These are phyloP conservation scores for Cercospora beticola DNA, from an alignment of 2,329 filamentous ascomycete species.

Conservation along the genomic window DNA sequence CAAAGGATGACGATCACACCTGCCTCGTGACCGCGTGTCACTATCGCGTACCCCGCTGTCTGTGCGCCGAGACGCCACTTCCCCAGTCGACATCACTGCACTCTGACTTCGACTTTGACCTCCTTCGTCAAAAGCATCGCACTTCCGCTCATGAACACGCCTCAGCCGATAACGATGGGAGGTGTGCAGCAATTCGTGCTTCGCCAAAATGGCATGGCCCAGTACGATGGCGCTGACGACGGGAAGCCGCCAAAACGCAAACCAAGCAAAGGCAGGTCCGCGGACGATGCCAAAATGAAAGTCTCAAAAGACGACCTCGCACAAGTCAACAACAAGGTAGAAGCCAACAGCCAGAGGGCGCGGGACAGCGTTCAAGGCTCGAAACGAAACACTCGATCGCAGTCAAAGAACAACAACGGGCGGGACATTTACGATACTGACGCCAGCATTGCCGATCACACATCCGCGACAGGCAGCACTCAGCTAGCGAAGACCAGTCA, in stretches of 20 bases:
- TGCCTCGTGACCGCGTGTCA: slow-evolving; percentile 6
- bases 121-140: background rate
- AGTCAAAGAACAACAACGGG: too few relatives aligned
- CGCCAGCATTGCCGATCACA: slow-evolving; percentile 15
- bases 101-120: background rate
- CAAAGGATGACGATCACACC: slow-evolving; percentile 4
- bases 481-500: background rate
- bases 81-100: background rate
- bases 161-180: background rate
- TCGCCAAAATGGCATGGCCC: slow-evolving; percentile 4
- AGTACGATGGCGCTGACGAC: slow-evolving; percentile 3
- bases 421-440: too few relatives aligned
- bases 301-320: background rate
- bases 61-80: background rate
- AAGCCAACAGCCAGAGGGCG: background rate
- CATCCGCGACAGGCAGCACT: slow-evolving; percentile 5
- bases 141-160: background rate
- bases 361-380: background rate
- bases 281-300: background rate
- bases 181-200: slow-evolving; percentile 16
- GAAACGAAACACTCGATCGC: background rate
- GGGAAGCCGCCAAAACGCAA: background rate
- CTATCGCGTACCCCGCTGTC: background rate
- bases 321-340: background rate
- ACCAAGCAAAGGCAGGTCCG: background rate